A percentile compares a stretch with the other conserved stretches of the same genome.
Evolutionary conservation across 148 eudicot species (phyloP).

Genomic region (Chenopodium album): DNA sequence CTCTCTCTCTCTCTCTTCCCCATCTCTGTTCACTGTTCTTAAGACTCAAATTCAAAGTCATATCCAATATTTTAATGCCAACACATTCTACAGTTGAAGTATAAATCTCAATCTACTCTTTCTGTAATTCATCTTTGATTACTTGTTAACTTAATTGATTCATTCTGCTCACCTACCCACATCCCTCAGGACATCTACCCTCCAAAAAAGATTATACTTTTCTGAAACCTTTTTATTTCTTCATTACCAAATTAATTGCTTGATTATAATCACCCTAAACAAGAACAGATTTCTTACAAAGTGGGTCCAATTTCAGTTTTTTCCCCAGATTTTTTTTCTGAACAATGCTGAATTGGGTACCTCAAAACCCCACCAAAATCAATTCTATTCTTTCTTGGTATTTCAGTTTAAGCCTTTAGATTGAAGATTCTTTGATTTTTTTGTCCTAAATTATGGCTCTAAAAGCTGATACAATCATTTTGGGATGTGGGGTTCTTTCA

Average conservation of each 20-base stretch:
- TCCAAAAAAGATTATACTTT: not conserved
- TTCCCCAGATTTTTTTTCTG: slow-evolving; percentile 21
- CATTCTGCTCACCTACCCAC: slow-evolving; percentile 32
- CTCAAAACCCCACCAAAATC: slow-evolving; percentile 24
- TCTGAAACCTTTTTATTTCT: not conserved
- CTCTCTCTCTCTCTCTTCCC: not conserved
- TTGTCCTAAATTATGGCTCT: slow-evolving; percentile 36
- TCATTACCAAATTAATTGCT: not conserved
- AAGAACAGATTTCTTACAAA: not conserved
- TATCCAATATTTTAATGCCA: not conserved
- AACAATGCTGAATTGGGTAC: slow-evolving; percentile 35
- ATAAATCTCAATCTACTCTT: slow-evolving; percentile 10
- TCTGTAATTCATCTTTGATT: not conserved
- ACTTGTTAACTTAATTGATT: slow-evolving; percentile 18
- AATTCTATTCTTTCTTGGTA: slow-evolving; percentile 21
- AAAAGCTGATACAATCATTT: slow-evolving; percentile 34
- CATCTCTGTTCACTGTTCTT: slow-evolving; percentile 1
- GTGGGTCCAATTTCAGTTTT: slow-evolving; percentile 15
- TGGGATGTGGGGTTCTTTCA: slow-evolving; percentile 35
- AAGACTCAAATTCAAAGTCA: not conserved
- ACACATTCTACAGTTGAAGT: not conserved
- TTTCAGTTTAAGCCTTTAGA: slow-evolving; percentile 7
- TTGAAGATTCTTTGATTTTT: slow-evolving; percentile 13
- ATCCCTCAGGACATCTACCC: slow-evolving; percentile 5
- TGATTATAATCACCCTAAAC: not conserved